Base-by-base conservation (phyloP, 2,329 filamentous ascomycete species). In the Septoria petroselini region DNA sequence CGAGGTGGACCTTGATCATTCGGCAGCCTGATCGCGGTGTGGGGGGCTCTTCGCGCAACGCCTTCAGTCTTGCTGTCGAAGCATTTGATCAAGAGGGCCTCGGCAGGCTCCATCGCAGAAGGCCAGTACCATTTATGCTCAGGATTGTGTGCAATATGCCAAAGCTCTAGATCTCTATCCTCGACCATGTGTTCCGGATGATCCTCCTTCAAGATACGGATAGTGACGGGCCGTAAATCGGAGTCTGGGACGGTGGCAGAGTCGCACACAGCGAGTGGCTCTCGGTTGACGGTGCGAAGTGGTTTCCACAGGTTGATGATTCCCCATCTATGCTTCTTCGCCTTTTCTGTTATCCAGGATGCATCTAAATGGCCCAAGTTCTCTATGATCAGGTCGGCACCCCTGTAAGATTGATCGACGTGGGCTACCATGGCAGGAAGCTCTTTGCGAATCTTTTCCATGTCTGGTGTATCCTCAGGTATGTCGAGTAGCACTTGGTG, bases 221-320 rank as follows among this genome's bases (percentile, higher is more conserved):
- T 18, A 3, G 37, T 37, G 21, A 44, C 33, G 19, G 40, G 5
- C 11, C 25, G 41, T 1, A 54, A 38, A 18, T 55, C 52, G 9
- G 38, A 30, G 4, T 55, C 55, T 7, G 17, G 25, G 17, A 53
- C 49, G 18, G 33, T 46, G 2, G 38, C 30, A 12, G 45, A 45
- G 31, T 57, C 55, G 35, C 48, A 51, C 5, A 57, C 29, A 19
- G 49, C 52, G 11, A 55, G 46, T 3, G 52, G 52, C 23, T 55
- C 52, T 23, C 50, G 48, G 3, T 27, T 53, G 12, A 58, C 27
- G 6, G 45, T 40, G 18, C 45, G 49, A 18, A 58, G 18, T 14
- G 56, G 56, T n/a, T 46, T 49, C 56, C 56, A 58, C 8, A 57
- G 19, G 33, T 57, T 57, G 41, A 58, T 55, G 29, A 58, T 50